Percentiles rank a stretch among this genome's conserved stretches.
These are phyloP conservation scores for Metarhizium rileyi DNA, from an alignment of 2,329 filamentous ascomycete species.

Conservation along the genomic window DNA sequence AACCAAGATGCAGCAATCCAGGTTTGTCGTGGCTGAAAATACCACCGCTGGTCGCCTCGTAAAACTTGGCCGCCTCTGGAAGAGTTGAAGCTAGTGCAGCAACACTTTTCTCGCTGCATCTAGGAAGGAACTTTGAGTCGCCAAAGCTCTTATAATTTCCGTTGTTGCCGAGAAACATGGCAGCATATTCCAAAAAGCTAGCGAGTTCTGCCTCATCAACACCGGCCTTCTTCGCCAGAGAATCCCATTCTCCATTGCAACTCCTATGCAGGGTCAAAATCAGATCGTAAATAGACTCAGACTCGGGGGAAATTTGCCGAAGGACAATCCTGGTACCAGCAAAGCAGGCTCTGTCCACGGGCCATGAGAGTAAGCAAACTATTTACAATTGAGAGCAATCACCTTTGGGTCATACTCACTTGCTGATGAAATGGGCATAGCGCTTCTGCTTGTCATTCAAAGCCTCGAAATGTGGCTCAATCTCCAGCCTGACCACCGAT, in stretches of 20 bases:
- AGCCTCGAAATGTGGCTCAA: conserved; percentile 85
- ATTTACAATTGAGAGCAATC: neutral
- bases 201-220: conserved; percentile 55
- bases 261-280: conserved; percentile 63
- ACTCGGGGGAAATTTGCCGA: conserved; percentile 73
- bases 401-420: conserved; percentile 35
- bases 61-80: conserved; percentile 51
- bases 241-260: conserved; percentile 60
- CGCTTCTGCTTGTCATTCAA: conserved; percentile 68
- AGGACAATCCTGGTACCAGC: conserved; percentile 69
- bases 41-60: conserved; percentile 57
- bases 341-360: conserved; percentile 59
- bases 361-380: neutral
- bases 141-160: conserved; percentile 87
- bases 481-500: conserved; percentile 75
- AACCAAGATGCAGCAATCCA: conserved; percentile 65
- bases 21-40: conserved; percentile 60
- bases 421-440: conserved; percentile 85
- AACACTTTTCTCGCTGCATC: conserved; percentile 54
- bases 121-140: conserved; percentile 73
- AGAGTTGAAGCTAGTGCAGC: conserved; percentile 53
- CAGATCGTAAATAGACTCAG: conserved; percentile 71
- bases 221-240: conserved; percentile 52
- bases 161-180: conserved; percentile 68
- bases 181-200: conserved; percentile 66